Base-by-base conservation (phyloP, 345 rosid species). In the Heritiera fomes region DNA sequence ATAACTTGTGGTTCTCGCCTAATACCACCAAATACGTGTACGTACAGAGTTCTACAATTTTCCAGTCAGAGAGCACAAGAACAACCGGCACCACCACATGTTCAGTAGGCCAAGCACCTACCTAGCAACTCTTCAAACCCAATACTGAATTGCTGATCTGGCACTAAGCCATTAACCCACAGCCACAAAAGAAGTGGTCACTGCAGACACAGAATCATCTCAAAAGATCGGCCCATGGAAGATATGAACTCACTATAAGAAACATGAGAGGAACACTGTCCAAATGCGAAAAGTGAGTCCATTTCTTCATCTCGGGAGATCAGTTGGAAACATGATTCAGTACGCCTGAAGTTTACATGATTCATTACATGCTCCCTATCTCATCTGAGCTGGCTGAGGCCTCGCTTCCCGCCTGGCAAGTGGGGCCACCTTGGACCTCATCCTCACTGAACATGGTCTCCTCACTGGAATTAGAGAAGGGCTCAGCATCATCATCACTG, bases 381-480 rank as follows among this genome's bases (percentile, higher is more conserved):
- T 87, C 92, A n/a, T 91, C 95, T 4, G 92, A 87, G 93, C 92
- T 87, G 78, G 85, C 84, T 60, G 97, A 85, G 79, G 83, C 91
- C 75, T 87, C 92, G 53, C 86, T 84, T 79, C 83, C 86, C 10
- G 20, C 84, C 0, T 72, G 63, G 47, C 87, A 82, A 46, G 79
- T 79, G 38, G 83, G 80, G 23, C 86, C 84, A 20, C 83, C 88
- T 32, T 77, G 87, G 75, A 80, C 83, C 69, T 88, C 97, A 65
- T 90, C 98, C 71, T 93, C 95, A 9, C 97, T 91, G 89, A 84
- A 94, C 71, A 86, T 82, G 84, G 91, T 91, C 71, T 85, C 97
- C 20, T 89, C 92, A 43, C 93, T 95, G 49, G 97, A 88, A 77
- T 88, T 86, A 11, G 97, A 91, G 71, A 86, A 85, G 28, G 84